Percentiles rank a stretch among this genome's conserved stretches.
Conservation (phyloP, 2,329 filamentous ascomycete genomes). For the Fusarium neocosmosporiellum region DNA sequence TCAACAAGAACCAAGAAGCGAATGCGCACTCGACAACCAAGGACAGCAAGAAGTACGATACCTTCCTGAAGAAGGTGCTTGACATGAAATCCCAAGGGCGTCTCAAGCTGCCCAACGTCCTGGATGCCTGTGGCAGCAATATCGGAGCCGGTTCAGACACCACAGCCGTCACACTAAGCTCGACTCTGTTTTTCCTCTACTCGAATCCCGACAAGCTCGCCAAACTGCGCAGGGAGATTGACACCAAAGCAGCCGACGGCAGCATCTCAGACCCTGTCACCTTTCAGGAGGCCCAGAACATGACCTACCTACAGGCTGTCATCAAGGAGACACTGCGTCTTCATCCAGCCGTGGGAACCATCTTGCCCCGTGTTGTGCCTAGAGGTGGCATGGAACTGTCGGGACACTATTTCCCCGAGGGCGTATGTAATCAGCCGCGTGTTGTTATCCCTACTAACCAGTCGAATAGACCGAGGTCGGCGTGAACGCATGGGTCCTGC, state of each 20-base stretch:
- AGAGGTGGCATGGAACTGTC: slow-evolving; percentile 1
- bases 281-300: slow-evolving; percentile 4
- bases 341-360: slow-evolving; percentile 7
- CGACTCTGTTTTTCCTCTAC: slow-evolving; percentile 5
- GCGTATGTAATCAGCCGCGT: background rate
- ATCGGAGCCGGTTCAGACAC: slow-evolving; percentile 8
- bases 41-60: slow-evolving; percentile 6
- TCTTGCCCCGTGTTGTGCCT: slow-evolving; percentile 10
- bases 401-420: slow-evolving; percentile 1
- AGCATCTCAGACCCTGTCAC: slow-evolving; percentile 6
- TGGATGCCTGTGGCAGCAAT: slow-evolving; percentile 1
- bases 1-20: background rate
- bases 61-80: slow-evolving; percentile 9
- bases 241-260: background rate
- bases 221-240: slow-evolving; percentile 1
- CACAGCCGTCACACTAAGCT: slow-evolving; percentile 6
- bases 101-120: background rate
- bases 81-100: slow-evolving; percentile 5
- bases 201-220: background rate
- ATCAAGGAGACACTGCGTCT: background rate
- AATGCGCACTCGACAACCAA: background rate
- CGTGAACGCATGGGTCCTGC: slow-evolving; percentile 6
- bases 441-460: background rate
- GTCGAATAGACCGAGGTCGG: background rate
- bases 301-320: slow-evolving; percentile 2